Evolutionary conservation across 805 yeast species (phyloP), one percentile per base, ranked within the genome.

Genomic region (Monosporozyma aerobia): DNA sequence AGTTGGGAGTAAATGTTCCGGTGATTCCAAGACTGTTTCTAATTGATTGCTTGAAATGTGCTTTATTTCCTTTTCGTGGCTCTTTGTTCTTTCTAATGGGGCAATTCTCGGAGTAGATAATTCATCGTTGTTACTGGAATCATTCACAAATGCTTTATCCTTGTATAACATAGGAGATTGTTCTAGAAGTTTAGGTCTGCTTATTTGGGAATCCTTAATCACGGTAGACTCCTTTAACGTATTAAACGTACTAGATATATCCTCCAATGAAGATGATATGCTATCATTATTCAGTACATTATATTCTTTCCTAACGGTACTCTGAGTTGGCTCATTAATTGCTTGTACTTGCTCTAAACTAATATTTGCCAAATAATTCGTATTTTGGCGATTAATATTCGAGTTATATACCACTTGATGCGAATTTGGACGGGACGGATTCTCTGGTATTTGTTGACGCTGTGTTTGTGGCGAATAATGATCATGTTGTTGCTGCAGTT

Each of bases 61-160:
- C 5, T 19, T 9, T 13, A 14, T n/a, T 43, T 43, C 14, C 8
- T 14, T 43, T 10, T 43, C 25, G 4, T n/a, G 45, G 11, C 19
- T 40, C 45, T 43, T 43, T 2, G 10, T 8, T 19, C 23, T 23
- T 10, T 23, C 45, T 13, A 43, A 43, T 19, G 45, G 30, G 5
- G 45, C 45, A 11, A 43, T 11, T n/a, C n/a, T 43, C 13, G 45
- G 45, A 10, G 45, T 43, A 13, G 30, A 23, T 13, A 23, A 43
- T 19, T 9, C 25, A 43, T 23, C 16, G 5, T 10, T 14, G 8
- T 9, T 11, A 43, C 2, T 9, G 2, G 32, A 43, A 43, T 23
- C 45, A 16, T 47, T 19, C 2, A 23, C 6, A 33, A n/a, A 30
- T 19, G 49, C 23, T 33, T 37, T 83, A 62, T 85, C 77, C 29